These are phyloP conservation scores for Elsinoe perseae DNA, from an alignment of 2,329 filamentous ascomycete species.

Conservation along the genomic window DNA sequence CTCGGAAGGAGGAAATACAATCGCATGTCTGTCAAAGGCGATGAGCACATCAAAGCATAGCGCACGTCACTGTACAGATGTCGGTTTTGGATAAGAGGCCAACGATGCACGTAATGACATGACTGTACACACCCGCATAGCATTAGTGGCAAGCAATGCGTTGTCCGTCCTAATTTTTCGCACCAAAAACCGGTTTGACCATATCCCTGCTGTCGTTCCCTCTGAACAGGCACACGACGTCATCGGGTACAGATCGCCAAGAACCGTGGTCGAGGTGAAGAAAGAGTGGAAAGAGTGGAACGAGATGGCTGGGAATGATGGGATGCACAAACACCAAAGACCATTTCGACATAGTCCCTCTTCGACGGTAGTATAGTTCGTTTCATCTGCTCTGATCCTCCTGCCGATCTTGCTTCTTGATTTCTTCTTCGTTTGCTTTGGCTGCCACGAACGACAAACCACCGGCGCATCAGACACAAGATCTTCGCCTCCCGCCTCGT, in stretches of 20 bases:
- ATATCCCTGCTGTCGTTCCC: constrained; percentile 7
- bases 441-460: background rate
- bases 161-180: background rate
- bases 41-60: constrained; percentile 1
- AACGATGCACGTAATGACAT: background rate
- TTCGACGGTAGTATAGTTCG: too few relatives aligned
- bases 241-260: constrained; percentile 1
- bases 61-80: constrained; percentile 1
- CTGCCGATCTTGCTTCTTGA: constrained; percentile 14
- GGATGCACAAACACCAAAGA: background rate
- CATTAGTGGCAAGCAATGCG: background rate
- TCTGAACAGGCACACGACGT: background rate
- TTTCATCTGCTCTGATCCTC: constrained; percentile 10
- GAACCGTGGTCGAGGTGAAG: background rate
- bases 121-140: background rate
- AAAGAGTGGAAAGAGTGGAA: constrained; percentile 12
- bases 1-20: constrained; percentile 5
- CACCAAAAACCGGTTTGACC: constrained; percentile 3
- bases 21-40: background rate
- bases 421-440: background rate
- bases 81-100: background rate
- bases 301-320: constrained; percentile 10
- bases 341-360: background rate
- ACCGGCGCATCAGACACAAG: background rate
- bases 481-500: constrained; percentile 13